Evolutionary conservation across 2,329 filamentous ascomycete species (phyloP), one percentile per base, ranked within the genome.

Genomic region (Tolypocladium sp.): DNA sequence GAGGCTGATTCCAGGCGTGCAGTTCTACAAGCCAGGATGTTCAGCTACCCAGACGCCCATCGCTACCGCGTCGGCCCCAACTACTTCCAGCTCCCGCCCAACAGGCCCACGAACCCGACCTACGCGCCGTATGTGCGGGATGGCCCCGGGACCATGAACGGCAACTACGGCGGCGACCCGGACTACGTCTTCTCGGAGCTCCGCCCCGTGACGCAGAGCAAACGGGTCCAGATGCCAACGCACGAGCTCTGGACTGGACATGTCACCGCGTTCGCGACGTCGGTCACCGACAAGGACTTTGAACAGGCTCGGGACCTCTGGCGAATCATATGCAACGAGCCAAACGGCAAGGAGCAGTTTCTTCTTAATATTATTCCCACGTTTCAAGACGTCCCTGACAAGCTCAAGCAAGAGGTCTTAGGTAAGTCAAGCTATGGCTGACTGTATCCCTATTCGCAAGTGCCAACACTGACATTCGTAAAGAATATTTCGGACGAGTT

Each of bases 11-110:
- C 52, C 25, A 27, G 17, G 10, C 3, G 40, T 42, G 9, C 52
- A 20, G 63, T 81, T 3, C 68, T 82, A 2, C 79, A 82, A 61
- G 76, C 76, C 58, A 73, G 79, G 20, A 77, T 79, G 67, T 80
- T 80, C 61, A 75, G 75, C 51, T 81, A 81, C 63, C 70, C 75
- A 10, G 79, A 81, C 58, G 78, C 80, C 0, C 77, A 79, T 46
- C 76, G 77, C 55, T 77, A 82, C 68, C 75, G 80, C 1, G 73
- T 83, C n/a, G 80, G 80, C 2, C 72, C 77, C 42, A 82, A 83
- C 60, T 70, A 79, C 30, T 76, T 80, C 58, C 77, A 82, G 58
- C 68, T 82, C 0, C 80, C 77, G 1, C 64, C 56, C 53, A 72
- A 72, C 55, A 54, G 61, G 30, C 57, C 65, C 40, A 44, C 60